Base-by-base conservation (phyloP, 441 rosid species). In the Viola pubescens region DNA sequence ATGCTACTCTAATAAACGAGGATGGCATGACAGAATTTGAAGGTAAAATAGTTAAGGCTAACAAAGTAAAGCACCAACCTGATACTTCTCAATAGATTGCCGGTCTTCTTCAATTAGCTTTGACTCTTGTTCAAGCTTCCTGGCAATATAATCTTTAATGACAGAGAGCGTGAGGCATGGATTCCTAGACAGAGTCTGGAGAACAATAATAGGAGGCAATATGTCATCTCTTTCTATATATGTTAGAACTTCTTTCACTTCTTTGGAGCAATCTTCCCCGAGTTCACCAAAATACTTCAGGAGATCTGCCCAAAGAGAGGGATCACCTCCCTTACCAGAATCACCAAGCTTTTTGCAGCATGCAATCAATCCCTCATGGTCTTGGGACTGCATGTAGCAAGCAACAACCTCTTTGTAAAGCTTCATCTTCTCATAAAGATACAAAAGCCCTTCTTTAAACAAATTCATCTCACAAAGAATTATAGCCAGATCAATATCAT, bases 251-350 rank as follows among this genome's bases (percentile, higher is more conserved):
- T 94, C 96, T 74, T 82, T 94, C 74, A 88, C 96, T 77, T 94
- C 98, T 70, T 85, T 88, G 70, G 96, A 84, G 76, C 98, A 92
- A 77, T 92, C 96, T 79, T 89, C 97, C 40, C 98, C 98, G 37
- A 83, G 85, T 79, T 92, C 97, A 70, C 98, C 97, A 74, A 89
- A 92, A 78, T 92, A 89, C 72, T 89, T 92, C 52, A 92, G 82
- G 71, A 92, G 80, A 79, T 92, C 98, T 55, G 95, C 98, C 98
- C 98, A 92, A 60, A 92, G 97, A 73, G 98, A 69, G 2, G 96
- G 80, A 56, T 92, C 98, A 60, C 98, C 96, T 67, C 96, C 97
- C 64, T 80, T 84, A 34, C 83, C 86, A 39, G 95, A 89, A 81
- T 84, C 91, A 61, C 97, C 97, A 47, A 94, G 80, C 78, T 82